A percentile compares a stretch with the other conserved stretches of the same genome.
phyloP scores from a whole-genome alignment of 257 asterid genomes.

The Solanum clarkiae region DNA sequence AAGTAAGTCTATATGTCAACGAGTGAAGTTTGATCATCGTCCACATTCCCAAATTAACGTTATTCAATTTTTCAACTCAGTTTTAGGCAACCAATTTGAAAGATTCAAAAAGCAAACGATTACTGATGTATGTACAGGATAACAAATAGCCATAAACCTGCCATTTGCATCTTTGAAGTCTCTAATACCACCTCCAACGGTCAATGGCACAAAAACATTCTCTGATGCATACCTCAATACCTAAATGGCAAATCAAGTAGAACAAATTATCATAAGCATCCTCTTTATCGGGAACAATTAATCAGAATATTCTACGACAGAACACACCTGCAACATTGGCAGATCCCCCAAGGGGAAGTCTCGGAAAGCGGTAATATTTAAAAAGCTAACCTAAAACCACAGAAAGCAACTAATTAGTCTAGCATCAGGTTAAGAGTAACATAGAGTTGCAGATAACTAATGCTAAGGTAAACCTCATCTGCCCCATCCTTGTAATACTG shows the following conservation, averaged over 20 bases:
- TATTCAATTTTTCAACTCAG: neutral
- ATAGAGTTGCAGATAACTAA: neutral
- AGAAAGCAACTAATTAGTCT: neutral
- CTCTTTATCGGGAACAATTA: neutral
- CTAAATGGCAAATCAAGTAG: conserved; percentile 22
- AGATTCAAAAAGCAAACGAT: neutral
- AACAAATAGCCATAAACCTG: conserved; percentile 23
- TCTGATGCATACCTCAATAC: conserved; percentile 66
- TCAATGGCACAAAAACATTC: conserved; percentile 82
- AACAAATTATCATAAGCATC: neutral
- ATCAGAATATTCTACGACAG: neutral
- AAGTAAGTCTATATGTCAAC: neutral
- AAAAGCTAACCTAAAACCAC: conserved; percentile 65
- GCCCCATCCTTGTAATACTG: conserved; percentile 92
- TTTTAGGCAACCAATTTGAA: neutral
- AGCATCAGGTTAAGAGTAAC: neutral
- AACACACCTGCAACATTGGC: conserved; percentile 82
- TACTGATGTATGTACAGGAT: neutral
- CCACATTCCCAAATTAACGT: neutral
- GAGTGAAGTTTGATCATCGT: neutral
- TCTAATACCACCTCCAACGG: conserved; percentile 96
- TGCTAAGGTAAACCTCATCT: conserved; percentile 62
- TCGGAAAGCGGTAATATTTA: conserved; percentile 93
- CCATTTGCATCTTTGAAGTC: conserved; percentile 89
- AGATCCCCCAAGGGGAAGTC: conserved; percentile 95